Evolutionary conservation across 306 rosid genomes (phyloP).

Genomic region (Boehmeria nivea): DNA sequence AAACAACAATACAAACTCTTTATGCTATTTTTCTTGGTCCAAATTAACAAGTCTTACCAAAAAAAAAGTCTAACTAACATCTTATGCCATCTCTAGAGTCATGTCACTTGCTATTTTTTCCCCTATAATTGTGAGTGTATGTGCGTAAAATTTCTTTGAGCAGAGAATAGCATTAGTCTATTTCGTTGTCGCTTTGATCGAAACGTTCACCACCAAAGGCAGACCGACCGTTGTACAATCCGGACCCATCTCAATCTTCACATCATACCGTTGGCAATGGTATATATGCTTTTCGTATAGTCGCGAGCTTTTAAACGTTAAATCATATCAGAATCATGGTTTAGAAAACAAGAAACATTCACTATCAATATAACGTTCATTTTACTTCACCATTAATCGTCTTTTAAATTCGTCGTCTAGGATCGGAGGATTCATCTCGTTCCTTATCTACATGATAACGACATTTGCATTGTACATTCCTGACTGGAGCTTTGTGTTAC

Average conservation of each 20-base stretch:
- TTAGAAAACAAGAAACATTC: not conserved
- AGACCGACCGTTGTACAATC: slow-evolving; percentile 52
- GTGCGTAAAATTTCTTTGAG: not conserved
- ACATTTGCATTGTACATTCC: slow-evolving; percentile 70
- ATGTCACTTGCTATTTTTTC: not conserved
- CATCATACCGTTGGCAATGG: slow-evolving; percentile 87
- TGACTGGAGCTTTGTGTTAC: slow-evolving; percentile 65
- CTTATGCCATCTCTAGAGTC: not conserved
- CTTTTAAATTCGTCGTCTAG: too few species aligned
- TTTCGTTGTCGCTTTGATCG: slow-evolving; percentile 69
- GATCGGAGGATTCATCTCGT: slow-evolving; percentile 72
- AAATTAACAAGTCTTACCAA: not conserved
- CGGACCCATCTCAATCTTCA: slow-evolving; percentile 50
- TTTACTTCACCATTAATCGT: too few species aligned
- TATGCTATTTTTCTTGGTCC: not conserved
- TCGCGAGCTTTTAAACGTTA: not conserved
- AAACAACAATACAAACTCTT: too few species aligned
- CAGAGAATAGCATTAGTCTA: slow-evolving; percentile 92
- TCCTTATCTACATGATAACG: slow-evolving; percentile 62
- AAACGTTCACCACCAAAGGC: slow-evolving; percentile 58
- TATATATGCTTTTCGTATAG: slow-evolving; percentile 3
- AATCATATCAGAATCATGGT: not conserved
- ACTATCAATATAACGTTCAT: too few species aligned
- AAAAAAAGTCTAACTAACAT: too few species aligned
- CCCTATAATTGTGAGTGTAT: too few species aligned